phyloP scores from a whole-genome alignment of 2,329 filamentous ascomycete genomes.

The Trichoderma koningiopsis region DNA sequence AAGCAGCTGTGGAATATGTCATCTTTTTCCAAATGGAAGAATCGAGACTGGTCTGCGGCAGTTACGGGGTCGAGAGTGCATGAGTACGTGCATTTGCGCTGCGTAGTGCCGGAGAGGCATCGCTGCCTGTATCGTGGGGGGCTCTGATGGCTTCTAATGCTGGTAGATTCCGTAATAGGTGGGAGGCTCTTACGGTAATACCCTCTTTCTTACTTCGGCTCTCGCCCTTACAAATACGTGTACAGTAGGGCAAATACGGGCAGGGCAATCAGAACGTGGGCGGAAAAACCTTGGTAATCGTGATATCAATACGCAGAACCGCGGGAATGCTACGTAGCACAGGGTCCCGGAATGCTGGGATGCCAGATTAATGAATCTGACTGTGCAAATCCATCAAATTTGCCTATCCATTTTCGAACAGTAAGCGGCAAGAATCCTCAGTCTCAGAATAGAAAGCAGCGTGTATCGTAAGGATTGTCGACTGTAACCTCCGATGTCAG shows the following conservation, averaged over 20 bases:
- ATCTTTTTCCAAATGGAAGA: not conserved
- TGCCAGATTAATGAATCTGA: conserved; percentile 23
- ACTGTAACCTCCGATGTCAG: not conserved
- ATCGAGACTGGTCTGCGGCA: conserved; percentile 5
- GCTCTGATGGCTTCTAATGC: not conserved
- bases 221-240: not conserved
- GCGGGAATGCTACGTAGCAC: conserved; percentile 21
- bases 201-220: not conserved
- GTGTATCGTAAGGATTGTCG: not conserved
- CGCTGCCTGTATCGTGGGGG: not conserved
- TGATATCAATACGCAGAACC: not conserved
- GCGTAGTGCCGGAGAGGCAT: not conserved
- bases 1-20: conserved; percentile 6
- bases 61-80: conserved; percentile 10
- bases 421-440: not conserved
- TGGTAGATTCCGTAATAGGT: not conserved
- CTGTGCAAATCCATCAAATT: conserved; percentile 10
- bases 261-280: not conserved
- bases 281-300: not conserved
- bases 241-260: not conserved
- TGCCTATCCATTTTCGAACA: not conserved
- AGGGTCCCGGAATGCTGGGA: conserved; percentile 15
- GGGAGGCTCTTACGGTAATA: not conserved
- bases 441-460: not conserved
- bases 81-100: conserved; percentile 14